Evolutionary conservation across 805 yeast species (phyloP).

Genomic region (Myxozyma kluyveri): DNA sequence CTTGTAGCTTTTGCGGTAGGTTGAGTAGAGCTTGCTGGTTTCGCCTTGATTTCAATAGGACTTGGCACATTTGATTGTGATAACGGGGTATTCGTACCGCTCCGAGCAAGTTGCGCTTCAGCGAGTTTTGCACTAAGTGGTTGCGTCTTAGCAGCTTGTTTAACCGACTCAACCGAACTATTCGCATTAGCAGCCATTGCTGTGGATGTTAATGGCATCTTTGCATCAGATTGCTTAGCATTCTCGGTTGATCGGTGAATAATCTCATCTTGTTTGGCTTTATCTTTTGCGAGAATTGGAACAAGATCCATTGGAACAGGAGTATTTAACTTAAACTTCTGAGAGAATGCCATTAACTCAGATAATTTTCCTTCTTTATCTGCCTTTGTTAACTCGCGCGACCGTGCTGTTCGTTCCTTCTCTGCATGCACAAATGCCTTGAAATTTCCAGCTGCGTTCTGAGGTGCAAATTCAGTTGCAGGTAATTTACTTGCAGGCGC

Average conservation of each 20-base stretch:
- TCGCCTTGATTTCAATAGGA: slow-evolving; percentile 16
- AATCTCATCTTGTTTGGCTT: slow-evolving; percentile 61
- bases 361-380: slow-evolving; percentile 38
- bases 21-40: slow-evolving; percentile 11
- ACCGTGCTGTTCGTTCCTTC: slow-evolving; percentile 35
- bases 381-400: slow-evolving; percentile 32
- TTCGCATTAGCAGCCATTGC: slow-evolving; percentile 14
- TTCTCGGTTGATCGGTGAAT: slow-evolving; percentile 36
- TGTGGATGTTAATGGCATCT: slow-evolving; percentile 28
- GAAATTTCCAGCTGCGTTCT: slow-evolving; percentile 32
- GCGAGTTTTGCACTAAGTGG: slow-evolving; percentile 15
- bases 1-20: slow-evolving; percentile 13
- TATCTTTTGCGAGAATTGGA: slow-evolving; percentile 69
- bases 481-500: background rate
- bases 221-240: slow-evolving; percentile 23
- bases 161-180: slow-evolving; percentile 22
- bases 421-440: slow-evolving; percentile 38
- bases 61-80: slow-evolving; percentile 11
- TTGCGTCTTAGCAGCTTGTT: background rate
- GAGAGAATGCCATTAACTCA: slow-evolving; percentile 69
- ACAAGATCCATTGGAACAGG: slow-evolving; percentile 61
- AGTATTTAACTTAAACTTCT: slow-evolving; percentile 62
- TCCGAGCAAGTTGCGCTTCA: slow-evolving; percentile 10
- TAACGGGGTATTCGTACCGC: slow-evolving; percentile 5
- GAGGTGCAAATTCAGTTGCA: slow-evolving; percentile 4